Evolutionary conservation across 164 flowering plant genomes (phyloP), one percentile per base, ranked within the genome.

Genomic region (Hamamelis virginiana): DNA sequence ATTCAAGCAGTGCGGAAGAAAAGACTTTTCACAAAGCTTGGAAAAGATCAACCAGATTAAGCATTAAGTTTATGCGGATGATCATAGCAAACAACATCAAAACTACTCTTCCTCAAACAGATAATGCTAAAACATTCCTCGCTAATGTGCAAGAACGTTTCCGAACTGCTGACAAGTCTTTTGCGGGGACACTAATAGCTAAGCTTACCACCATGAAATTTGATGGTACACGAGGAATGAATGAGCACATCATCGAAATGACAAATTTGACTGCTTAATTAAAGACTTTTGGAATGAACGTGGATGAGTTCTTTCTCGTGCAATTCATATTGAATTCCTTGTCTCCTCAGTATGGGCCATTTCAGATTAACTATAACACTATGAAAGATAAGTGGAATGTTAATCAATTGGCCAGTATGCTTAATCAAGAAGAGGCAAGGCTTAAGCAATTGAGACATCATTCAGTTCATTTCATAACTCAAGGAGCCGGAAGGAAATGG

Each of bases 61-160:
- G 70, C 52, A 9, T 66, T 0, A 71, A 46, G 56, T 74, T 77
- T 26, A 70, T 77, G 72, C 27, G 69, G 33, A 74, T 74, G 77
- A 73, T 21, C 2, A 51, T 74, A 3, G 75, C 57, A 3, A 65
- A 45, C 27, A 74, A 77, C 23, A 67, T 74, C 22, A 74, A 74
- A 43, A 13, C 41, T 0, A 23, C 77, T 0, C 23, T 73, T 50
- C 48, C 68, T 10, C 23, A 9, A 15, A 19, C 8, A 9, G n/a
- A 56, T 3, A 56, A 0, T 56, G 16, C 33, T 9, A 56, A 26
- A 26, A 15, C 21, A 56, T 26, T 56, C 22, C 22, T 56, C 5
- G 8, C 21, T 5, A 9, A 26, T 56, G 9, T 56, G 3, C 27
- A 56, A 13, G 59, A 56, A 8, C 0, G 59, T 21, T 56, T 56